Base-by-base conservation (phyloP, 768 basidiomycete genomes). In the Exsudoporus frostii region DNA sequence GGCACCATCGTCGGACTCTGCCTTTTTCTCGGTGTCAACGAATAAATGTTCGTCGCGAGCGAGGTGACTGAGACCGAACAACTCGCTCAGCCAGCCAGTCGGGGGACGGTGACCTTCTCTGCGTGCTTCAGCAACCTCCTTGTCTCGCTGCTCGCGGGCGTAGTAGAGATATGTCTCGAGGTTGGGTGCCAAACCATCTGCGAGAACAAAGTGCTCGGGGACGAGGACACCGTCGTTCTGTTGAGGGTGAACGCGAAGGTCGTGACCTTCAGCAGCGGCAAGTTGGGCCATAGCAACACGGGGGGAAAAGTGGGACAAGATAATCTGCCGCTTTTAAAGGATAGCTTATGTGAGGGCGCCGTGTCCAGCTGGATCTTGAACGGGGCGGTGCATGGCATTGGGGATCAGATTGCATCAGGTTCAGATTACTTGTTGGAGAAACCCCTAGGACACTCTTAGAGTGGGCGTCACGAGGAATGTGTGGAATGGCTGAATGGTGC, bases 151-250 rank as follows among this genome's bases (percentile, higher is more conserved):
- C 34, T 66, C 67, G 17, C n/a, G 48, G 15, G 70, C 69, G 4
- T 57, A 71, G 54, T 61, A 56, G 43, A 69, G 61, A 37, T 71
- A 69, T 0, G 67, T 71, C 59, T 69, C 68, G 15, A 69, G 32
- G 55, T 70, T 70, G 0, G 70, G 68, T 6, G 47, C 19, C 9
- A 60, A 40, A 2, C 59, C 67, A 33, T 69, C 65, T 3, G n/a
- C 39, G 33, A 69, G 59, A 22, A 57, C 34, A 17, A 38, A 39
- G 15, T 60, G 52, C n/a, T 63, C 69, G 1, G 60, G 64, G 1
- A 44, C 34, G 25, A 38, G 11, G 24, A 34, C 2, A 2, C 51
- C 59, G 1, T 56, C 6, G 1, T 45, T 15, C 22, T 62, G 52
- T 24, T 56, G 19, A 7, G 48, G 15, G 10, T 56, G 56, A 19